Percentiles rank a stretch among this genome's conserved stretches.
These are phyloP conservation scores for Haplosporangium sp. DNA, from an alignment of 371 early-diverging fungal genomes.

Conservation along the genomic window DNA sequence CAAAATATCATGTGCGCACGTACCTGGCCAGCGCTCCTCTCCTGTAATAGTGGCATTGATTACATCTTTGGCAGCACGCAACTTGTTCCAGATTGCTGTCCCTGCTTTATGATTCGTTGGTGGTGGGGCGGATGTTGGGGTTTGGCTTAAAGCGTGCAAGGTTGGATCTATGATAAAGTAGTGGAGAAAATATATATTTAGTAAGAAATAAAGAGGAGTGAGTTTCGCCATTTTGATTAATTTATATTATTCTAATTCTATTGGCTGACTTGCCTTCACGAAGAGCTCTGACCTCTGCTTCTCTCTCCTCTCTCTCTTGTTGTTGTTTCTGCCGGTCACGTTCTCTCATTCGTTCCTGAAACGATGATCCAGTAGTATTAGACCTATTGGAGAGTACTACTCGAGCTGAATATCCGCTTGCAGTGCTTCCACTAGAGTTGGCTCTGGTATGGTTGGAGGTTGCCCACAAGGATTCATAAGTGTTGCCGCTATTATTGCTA, in stretches of 20 bases:
- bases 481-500: neutral
- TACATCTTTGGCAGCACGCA: conserved; percentile 67
- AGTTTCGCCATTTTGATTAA: neutral
- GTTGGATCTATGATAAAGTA: conserved; percentile 10
- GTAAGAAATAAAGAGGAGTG: neutral
- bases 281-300: conserved; percentile 16
- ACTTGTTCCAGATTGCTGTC: conserved; percentile 61
- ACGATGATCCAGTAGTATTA: conserved; percentile 36
- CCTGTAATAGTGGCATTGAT: conserved; percentile 66
- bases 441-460: conserved; percentile 10
- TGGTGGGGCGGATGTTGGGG: conserved; percentile 10
- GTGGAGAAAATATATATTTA: neutral
- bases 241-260: neutral
- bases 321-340: conserved; percentile 41
- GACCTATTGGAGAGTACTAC: conserved; percentile 4
- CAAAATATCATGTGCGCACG: conserved; percentile 4
- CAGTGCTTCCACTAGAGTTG: conserved; percentile 19
- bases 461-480: conserved; percentile 6
- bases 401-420: neutral
- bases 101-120: conserved; percentile 29
- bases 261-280: conserved; percentile 21
- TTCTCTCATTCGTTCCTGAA: conserved; percentile 45
- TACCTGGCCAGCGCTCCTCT: conserved; percentile 60
- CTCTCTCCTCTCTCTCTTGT: conserved; percentile 42
- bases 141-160: neutral